Evolutionary conservation across 306 rosid species (phyloP).

Genomic region (Abrus pulchellus): DNA sequence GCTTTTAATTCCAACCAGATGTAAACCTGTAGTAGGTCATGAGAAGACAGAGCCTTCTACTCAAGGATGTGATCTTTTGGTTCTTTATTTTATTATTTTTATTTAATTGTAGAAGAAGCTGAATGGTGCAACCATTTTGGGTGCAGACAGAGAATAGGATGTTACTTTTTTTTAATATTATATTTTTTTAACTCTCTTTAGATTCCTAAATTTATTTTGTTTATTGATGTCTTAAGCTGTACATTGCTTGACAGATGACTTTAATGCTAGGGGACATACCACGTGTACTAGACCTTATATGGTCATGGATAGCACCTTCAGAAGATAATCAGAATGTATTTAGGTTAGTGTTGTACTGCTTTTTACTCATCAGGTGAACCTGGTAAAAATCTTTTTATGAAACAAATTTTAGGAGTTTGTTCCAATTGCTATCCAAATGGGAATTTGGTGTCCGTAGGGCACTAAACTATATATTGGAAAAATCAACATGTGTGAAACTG

Average conservation of each 20-base stretch:
- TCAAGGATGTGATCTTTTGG: conserved; percentile 32
- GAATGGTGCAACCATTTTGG: conserved; percentile 1
- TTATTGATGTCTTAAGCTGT: conserved; percentile 46
- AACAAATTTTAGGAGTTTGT: conserved; percentile 24
- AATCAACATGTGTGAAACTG: not conserved
- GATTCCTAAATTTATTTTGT: conserved; percentile 28
- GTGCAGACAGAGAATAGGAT: not conserved
- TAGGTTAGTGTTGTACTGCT: conserved; percentile 62
- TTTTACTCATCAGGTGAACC: conserved; percentile 36
- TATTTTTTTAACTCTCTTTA: not conserved
- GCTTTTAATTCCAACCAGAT: not conserved
- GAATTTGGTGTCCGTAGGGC: not conserved
- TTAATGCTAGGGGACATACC: conserved; percentile 93
- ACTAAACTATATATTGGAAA: not conserved
- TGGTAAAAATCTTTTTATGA: conserved; percentile 33
- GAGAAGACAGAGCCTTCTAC: conserved; percentile 7
- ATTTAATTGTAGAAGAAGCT: conserved; percentile 9
- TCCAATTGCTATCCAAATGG: conserved; percentile 23
- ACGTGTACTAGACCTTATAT: conserved; percentile 84
- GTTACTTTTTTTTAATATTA: not conserved
- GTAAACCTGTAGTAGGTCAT: conserved; percentile 5
- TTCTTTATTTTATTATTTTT: not conserved
- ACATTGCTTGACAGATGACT: conserved; percentile 71
- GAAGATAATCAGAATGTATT: conserved; percentile 78
- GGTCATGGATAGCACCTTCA: conserved; percentile 98